Evolutionary conservation across 768 basidiomycete species (phyloP).

Genomic region (Gymnopilus junonius): DNA sequence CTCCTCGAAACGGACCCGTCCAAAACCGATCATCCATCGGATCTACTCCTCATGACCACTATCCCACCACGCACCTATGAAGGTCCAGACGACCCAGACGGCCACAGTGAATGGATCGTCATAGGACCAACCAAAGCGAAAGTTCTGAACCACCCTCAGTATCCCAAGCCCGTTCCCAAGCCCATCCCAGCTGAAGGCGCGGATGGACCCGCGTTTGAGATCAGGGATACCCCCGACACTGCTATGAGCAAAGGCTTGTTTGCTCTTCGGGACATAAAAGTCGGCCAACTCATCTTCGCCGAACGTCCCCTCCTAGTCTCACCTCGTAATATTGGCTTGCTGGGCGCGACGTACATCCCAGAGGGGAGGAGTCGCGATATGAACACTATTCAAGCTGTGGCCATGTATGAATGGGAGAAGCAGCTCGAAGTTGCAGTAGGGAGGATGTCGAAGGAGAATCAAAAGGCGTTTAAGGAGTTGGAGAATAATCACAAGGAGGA

Average conservation of each 20-base stretch:
- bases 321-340: conserved; percentile 9
- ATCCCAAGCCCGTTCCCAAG: not conserved
- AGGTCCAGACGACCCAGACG: not conserved
- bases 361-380: not conserved
- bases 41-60: conserved; percentile 7
- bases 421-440: conserved; percentile 6
- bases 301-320: conserved; percentile 38
- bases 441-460: conserved; percentile 24
- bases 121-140: conserved; percentile 3
- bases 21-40: not conserved
- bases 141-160: not conserved
- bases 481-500: conserved; percentile 33
- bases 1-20: not conserved
- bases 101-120: conserved; percentile 11
- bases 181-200: not conserved
- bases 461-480: conserved; percentile 32
- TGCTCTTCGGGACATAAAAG: conserved; percentile 28
- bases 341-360: not conserved
- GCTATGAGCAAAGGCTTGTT: conserved; percentile 32
- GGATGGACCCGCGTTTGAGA: not conserved
- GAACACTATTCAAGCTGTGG: not conserved
- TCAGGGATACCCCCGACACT: not conserved
- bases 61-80: conserved; percentile 1
- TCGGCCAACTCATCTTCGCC: conserved; percentile 34
- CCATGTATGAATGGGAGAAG: conserved; percentile 23